Evolutionary conservation across 1,139 yeast species (phyloP).

Genomic region (Blastobotrys buckinghamii): DNA sequence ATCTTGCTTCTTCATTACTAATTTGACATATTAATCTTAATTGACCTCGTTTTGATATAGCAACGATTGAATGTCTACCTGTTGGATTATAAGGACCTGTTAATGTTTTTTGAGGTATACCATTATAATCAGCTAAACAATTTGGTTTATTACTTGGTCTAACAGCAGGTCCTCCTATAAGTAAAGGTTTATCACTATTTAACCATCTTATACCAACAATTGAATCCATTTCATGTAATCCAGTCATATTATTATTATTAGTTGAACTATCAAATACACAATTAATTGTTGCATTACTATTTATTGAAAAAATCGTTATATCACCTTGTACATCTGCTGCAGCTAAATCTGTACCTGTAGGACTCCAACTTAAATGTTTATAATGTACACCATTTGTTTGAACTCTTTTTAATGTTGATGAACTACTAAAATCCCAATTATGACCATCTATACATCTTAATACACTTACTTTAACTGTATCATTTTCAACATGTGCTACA

Average conservation of each 20-base stretch:
- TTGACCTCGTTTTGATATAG: constrained; percentile 58
- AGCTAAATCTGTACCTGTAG: constrained; percentile 38
- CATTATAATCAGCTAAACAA: constrained; percentile 38
- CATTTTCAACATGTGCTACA: constrained; percentile 50
- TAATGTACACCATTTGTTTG: constrained; percentile 22
- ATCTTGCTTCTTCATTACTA: constrained; percentile 23
- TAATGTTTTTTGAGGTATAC: constrained; percentile 51
- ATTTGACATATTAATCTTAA: constrained; percentile 36
- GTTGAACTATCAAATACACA: constrained; percentile 3
- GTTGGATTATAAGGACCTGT: constrained; percentile 62
- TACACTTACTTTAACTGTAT: constrained; percentile 47
- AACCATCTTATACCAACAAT: constrained; percentile 63
- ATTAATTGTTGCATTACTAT: constrained; percentile 2
- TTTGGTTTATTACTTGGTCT: constrained; percentile 14
- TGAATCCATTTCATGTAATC: constrained; percentile 25
- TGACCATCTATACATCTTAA: constrained; percentile 59
- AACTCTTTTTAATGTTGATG: constrained; percentile 25
- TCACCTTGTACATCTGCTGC: constrained; percentile 38
- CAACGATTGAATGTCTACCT: constrained; percentile 24
- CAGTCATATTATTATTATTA: background rate
- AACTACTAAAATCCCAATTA: constrained; percentile 63
- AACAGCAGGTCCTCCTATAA: constrained; percentile 27
- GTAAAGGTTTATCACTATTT: constrained; percentile 55
- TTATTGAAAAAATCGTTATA: constrained; percentile 28
- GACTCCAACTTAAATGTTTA: constrained; percentile 39